phyloP scores from a whole-genome alignment of 2,329 filamentous ascomycete genomes.

The Botrytis sinoallii region DNA sequence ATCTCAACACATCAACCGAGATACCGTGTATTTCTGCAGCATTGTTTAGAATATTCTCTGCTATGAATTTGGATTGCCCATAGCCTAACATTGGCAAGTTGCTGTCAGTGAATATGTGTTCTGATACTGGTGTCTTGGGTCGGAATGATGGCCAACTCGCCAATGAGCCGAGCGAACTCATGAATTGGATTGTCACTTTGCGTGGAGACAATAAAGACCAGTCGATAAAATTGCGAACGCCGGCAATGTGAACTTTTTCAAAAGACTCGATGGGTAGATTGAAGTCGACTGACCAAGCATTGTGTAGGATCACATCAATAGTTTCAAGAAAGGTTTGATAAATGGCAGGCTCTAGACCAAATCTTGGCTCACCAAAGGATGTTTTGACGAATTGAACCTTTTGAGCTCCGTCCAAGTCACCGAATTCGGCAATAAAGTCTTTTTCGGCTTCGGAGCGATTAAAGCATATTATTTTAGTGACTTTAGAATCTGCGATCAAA shows the following conservation, averaged over 20 bases:
- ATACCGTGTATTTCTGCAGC: slow-evolving; percentile 41
- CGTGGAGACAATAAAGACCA: slow-evolving; percentile 9
- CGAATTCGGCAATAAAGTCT: background rate
- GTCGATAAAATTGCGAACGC: slow-evolving; percentile 41
- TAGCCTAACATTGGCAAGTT: slow-evolving; percentile 34
- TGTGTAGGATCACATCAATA: slow-evolving; percentile 20
- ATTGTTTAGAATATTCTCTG: slow-evolving; percentile 42
- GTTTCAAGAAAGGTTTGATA: background rate
- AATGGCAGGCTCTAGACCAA: background rate
- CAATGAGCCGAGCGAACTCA: slow-evolving; percentile 26
- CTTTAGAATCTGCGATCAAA: slow-evolving; percentile 35
- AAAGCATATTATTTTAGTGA: slow-evolving; percentile 47
- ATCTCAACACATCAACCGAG: slow-evolving; percentile 42
- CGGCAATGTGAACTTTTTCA: slow-evolving; percentile 38
- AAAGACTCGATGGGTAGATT: slow-evolving; percentile 39
- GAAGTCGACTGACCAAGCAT: slow-evolving; percentile 41
- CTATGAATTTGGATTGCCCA: slow-evolving; percentile 31
- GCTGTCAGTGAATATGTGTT: slow-evolving; percentile 38
- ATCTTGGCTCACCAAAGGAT: background rate
- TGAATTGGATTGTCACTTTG: slow-evolving; percentile 32
- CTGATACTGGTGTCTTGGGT: slow-evolving; percentile 35
- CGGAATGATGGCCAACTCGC: slow-evolving; percentile 5
- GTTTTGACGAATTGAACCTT: background rate
- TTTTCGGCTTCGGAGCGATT: slow-evolving; percentile 39
- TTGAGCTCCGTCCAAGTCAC: background rate